These are phyloP conservation scores for Teratosphaeria pseudoeucalypti DNA, from an alignment of 2,329 filamentous ascomycete genomes.

Conservation along the genomic window DNA sequence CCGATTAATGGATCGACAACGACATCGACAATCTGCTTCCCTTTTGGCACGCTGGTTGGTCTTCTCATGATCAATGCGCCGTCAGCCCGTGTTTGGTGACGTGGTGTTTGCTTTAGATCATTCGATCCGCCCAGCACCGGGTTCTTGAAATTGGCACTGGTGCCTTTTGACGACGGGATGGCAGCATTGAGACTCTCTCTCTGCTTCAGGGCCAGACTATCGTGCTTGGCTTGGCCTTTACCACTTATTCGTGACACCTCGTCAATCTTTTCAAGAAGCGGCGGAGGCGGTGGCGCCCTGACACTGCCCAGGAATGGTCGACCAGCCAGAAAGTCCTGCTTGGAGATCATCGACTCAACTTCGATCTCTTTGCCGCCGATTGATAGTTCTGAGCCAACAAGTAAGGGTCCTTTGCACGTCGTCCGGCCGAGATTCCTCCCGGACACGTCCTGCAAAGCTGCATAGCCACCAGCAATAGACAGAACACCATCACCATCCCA, in stretches of 20 bases:
- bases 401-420: conserved; percentile 45
- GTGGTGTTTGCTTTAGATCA: conserved; percentile 44
- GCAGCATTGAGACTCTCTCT: conserved; percentile 27
- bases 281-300: conserved; percentile 15
- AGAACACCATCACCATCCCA: conserved; percentile 66
- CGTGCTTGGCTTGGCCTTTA: conserved; percentile 22
- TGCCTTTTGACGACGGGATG: conserved; percentile 28
- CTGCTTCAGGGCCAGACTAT: conserved; percentile 31
- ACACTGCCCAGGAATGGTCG: conserved; percentile 17
- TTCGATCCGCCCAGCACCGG: conserved; percentile 46
- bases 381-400: conserved; percentile 50
- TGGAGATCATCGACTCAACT: conserved; percentile 51
- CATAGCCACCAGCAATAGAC: conserved; percentile 46
- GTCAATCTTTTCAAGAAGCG: conserved; percentile 17
- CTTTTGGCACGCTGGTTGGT: conserved; percentile 44
- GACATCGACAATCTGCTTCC: conserved; percentile 60
- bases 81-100: conserved; percentile 51
- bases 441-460: conserved; percentile 50
- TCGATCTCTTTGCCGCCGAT: conserved; percentile 60
- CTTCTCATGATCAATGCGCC: conserved; percentile 59
- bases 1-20: conserved; percentile 58
- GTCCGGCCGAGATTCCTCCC: conserved; percentile 54
- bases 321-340: conserved; percentile 37
- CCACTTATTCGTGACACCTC: conserved; percentile 15
- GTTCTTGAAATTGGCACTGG: conserved; percentile 47